A percentile compares a stretch with the other conserved stretches of the same genome.
phyloP scores from a whole-genome alignment of 805 yeast genomes.

The Candida odintsovae region DNA sequence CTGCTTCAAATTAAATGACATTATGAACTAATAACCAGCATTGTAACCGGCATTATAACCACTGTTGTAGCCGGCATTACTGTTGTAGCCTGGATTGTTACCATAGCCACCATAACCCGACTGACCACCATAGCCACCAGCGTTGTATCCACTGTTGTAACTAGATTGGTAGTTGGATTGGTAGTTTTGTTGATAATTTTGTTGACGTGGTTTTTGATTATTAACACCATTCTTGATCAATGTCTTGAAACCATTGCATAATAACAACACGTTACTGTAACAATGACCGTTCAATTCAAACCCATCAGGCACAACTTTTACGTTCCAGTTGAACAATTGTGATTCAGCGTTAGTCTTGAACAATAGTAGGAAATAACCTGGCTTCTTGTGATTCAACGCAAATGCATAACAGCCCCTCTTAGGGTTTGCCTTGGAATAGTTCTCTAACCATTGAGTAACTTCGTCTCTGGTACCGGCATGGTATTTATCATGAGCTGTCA shows the following conservation, averaged over 20 bases:
- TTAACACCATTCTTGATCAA: slow-evolving; percentile 27
- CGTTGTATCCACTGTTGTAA: neutral
- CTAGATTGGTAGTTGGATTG: neutral
- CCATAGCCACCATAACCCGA: neutral
- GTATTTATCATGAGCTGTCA: slow-evolving; percentile 85
- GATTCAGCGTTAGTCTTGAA: slow-evolving; percentile 75
- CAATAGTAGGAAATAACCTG: slow-evolving; percentile 89
- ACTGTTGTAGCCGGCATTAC: neutral
- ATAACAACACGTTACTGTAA: slow-evolving; percentile 82
- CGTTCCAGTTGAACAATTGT: slow-evolving; percentile 79
- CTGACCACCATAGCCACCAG: neutral
- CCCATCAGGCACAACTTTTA: slow-evolving; percentile 84
- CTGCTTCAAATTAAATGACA: neutral
- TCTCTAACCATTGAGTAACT: slow-evolving; percentile 79
- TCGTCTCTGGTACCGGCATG: slow-evolving; percentile 73
- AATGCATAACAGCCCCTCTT: slow-evolving; percentile 86
- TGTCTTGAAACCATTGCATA: slow-evolving; percentile 94
- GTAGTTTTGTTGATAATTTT: neutral
- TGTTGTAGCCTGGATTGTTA: neutral
- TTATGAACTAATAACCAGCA: neutral
- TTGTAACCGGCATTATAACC: neutral
- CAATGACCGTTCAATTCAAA: slow-evolving; percentile 71
- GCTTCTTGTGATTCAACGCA: slow-evolving; percentile 82
- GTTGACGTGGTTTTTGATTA: slow-evolving; percentile 1
- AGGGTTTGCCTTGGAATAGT: slow-evolving; percentile 88